Evolutionary conservation across 257 asterid species (phyloP).

Genomic region (Agastache rugosa): DNA sequence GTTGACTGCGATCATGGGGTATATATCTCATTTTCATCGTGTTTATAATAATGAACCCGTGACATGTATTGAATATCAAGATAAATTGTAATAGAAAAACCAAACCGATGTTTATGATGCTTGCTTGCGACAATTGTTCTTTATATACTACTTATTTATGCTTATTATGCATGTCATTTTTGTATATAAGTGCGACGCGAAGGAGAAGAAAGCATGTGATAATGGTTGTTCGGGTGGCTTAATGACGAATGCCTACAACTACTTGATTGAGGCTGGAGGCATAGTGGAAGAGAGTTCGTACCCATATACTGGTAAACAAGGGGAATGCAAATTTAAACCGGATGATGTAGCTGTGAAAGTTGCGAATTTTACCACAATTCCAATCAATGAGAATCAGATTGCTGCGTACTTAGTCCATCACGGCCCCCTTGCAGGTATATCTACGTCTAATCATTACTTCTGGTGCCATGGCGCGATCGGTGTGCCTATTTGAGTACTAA

Average conservation of each 20-base stretch:
- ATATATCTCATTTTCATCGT: background rate
- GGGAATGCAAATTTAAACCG: conserved; percentile 62
- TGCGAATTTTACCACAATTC: conserved; percentile 58
- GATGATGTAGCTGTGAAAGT: conserved; percentile 58
- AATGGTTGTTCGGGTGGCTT: conserved; percentile 83
- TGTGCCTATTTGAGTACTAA: background rate
- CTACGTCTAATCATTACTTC: background rate
- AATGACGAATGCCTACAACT: conserved; percentile 87
- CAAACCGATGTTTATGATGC: background rate
- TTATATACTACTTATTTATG: background rate
- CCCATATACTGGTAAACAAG: conserved; percentile 73
- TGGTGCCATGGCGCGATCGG: background rate
- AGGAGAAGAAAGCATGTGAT: conserved; percentile 64
- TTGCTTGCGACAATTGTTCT: background rate
- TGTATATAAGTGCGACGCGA: conserved; percentile 56
- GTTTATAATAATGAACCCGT: too few species aligned
- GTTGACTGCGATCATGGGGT: conserved; percentile 89
- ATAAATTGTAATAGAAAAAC: background rate
- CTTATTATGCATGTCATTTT: background rate
- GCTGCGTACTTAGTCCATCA: conserved; percentile 69
- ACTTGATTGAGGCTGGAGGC: conserved; percentile 77
- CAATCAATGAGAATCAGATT: conserved; percentile 65
- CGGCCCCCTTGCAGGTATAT: conserved; percentile 83
- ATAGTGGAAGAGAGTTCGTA: conserved; percentile 66
- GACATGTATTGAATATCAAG: background rate